Percentiles rank a stretch among this genome's conserved stretches.
These are phyloP conservation scores for Ceriops tagal DNA, from an alignment of 345 rosid genomes.

Conservation along the genomic window DNA sequence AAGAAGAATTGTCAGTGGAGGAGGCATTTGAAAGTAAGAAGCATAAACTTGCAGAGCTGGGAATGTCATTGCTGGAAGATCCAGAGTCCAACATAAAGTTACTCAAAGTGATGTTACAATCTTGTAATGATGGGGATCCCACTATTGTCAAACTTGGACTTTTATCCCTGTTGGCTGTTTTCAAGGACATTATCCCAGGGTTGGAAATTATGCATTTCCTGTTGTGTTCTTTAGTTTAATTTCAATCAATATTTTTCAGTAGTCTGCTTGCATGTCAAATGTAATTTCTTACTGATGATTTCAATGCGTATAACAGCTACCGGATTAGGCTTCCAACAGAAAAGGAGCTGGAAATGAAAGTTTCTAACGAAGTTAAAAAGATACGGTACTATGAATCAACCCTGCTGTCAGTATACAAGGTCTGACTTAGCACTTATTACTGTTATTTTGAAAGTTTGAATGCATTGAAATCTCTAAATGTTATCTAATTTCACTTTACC, in stretches of 20 bases:
- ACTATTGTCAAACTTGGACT: slow-evolving; percentile 65
- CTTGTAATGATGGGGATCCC: slow-evolving; percentile 54
- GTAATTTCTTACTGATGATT: slow-evolving; percentile 4
- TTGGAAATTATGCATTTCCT: slow-evolving; percentile 25
- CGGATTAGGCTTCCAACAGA: slow-evolving; percentile 97
- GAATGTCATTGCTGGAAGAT: slow-evolving; percentile 63
- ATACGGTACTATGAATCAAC: slow-evolving; percentile 81
- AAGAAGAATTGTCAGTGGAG: slow-evolving; percentile 78
- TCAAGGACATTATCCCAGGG: slow-evolving; percentile 94
- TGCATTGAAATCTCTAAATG: too few relatives aligned
- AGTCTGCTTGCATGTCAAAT: neutral
- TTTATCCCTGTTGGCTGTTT: slow-evolving; percentile 85
- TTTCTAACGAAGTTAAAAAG: slow-evolving; percentile 92
- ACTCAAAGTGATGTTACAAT: slow-evolving; percentile 70
- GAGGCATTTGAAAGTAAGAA: slow-evolving; percentile 64
- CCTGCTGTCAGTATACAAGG: slow-evolving; percentile 80
- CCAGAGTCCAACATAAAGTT: slow-evolving; percentile 73
- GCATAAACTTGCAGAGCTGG: slow-evolving; percentile 76
- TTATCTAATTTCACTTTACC: too few relatives aligned
- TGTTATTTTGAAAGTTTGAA: neutral
- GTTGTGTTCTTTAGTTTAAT: neutral
- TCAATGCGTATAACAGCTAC: slow-evolving; percentile 45
- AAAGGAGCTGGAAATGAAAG: slow-evolving; percentile 94
- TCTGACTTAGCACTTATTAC: slow-evolving; percentile 18
- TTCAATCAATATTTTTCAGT: neutral